These are phyloP conservation scores for Angophora floribunda DNA, from an alignment of 345 rosid species.

Conservation along the genomic window DNA sequence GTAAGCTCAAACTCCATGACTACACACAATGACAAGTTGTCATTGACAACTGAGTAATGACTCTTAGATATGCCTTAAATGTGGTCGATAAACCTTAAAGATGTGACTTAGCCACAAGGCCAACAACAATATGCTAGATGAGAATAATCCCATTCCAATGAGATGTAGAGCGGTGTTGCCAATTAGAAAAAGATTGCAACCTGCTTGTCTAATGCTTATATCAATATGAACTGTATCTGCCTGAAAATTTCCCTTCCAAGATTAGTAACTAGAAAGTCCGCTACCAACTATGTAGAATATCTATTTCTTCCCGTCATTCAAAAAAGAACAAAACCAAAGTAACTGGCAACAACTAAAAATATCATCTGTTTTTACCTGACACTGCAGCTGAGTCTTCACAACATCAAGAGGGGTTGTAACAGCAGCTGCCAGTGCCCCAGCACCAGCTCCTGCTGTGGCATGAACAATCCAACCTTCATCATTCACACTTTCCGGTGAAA, in stretches of 20 bases:
- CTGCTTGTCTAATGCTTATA: not conserved
- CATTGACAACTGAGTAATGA: not conserved
- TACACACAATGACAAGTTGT: not conserved
- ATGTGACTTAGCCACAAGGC: not conserved
- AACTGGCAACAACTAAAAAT: not conserved
- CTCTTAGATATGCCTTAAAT: not conserved
- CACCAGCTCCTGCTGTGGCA: conserved; percentile 97
- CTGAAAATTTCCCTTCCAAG: not conserved
- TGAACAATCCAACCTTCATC: conserved; percentile 73
- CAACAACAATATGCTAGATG: not conserved
- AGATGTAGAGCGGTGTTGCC: not conserved
- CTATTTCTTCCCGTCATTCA: not conserved
- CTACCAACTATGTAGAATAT: not conserved
- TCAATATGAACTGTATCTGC: not conserved
- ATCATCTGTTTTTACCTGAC: conserved; percentile 58
- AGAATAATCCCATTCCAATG: not conserved
- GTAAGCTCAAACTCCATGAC: not conserved
- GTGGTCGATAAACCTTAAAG: not conserved
- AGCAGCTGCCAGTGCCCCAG: conserved; percentile 85
- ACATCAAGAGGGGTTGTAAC: conserved; percentile 83
- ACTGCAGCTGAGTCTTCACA: conserved; percentile 96
- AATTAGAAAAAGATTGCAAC: not conserved
- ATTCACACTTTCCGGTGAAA: conserved; percentile 54
- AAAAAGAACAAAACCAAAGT: not conserved
- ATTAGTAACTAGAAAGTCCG: not conserved